Evolutionary conservation across 108 stramenopile genomes (phyloP).

Genomic region (Nitzschia sp.): DNA sequence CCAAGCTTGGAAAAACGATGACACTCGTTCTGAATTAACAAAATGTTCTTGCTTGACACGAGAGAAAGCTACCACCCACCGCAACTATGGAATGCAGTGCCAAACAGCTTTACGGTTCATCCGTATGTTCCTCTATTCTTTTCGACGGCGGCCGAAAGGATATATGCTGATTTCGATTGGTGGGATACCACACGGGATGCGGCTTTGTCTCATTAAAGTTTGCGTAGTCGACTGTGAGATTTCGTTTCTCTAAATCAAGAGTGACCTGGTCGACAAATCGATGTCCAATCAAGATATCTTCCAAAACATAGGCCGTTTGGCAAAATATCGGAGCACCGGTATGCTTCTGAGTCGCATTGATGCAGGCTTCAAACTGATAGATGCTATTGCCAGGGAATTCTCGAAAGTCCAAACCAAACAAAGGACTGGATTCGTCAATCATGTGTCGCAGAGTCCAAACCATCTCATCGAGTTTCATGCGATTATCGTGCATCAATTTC

Average conservation of each 20-base stretch:
- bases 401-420: slow-evolving; percentile 24
- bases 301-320: neutral
- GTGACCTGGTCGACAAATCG: slow-evolving; percentile 12
- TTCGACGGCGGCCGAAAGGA: neutral
- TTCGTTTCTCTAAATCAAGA: neutral
- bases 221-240: slow-evolving; percentile 1
- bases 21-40: too few species aligned
- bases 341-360: slow-evolving; percentile 18
- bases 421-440: slow-evolving; percentile 58
- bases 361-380: neutral
- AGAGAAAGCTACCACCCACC: too few species aligned
- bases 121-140: too few species aligned
- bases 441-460: slow-evolving; percentile 67
- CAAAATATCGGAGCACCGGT: slow-evolving; percentile 1
- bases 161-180: neutral
- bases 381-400: slow-evolving; percentile 5
- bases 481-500: neutral
- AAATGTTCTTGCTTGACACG: too few species aligned
- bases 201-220: slow-evolving; percentile 9
- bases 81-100: too few species aligned
- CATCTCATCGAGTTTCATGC: neutral
- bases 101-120: too few species aligned
- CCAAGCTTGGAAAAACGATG: too few species aligned
- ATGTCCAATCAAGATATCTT: slow-evolving; percentile 19
- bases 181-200: slow-evolving; percentile 16